phyloP scores from a whole-genome alignment of 1,139 yeast genomes.

The Hyphopichia buzzinii region DNA sequence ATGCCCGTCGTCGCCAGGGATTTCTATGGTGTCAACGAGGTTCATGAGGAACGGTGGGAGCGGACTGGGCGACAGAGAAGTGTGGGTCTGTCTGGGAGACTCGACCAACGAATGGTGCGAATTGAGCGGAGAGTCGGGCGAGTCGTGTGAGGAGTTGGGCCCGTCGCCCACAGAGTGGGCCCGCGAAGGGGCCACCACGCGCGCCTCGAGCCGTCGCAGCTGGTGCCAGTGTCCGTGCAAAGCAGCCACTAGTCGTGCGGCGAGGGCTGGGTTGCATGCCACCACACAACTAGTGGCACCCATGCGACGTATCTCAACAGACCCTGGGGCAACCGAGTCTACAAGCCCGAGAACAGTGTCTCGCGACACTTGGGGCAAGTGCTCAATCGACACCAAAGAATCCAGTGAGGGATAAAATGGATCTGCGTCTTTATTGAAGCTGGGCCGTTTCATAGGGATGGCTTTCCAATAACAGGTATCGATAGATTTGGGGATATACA shows the following conservation, averaged over 20 bases:
- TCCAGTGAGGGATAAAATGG: slow-evolving; percentile 23
- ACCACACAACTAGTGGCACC: background rate
- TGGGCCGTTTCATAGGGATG: background rate
- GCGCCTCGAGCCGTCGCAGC: background rate
- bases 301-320: background rate
- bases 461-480: too few relatives aligned
- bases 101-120: background rate
- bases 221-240: background rate
- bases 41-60: slow-evolving; percentile 32
- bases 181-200: background rate
- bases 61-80: background rate
- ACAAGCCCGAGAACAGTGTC: background rate
- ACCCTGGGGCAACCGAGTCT: background rate
- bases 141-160: background rate
- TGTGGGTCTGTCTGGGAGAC: background rate
- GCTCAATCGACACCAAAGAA: background rate
- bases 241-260: background rate
- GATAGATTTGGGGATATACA: too few relatives aligned
- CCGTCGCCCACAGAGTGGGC: too few relatives aligned
- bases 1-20: slow-evolving; percentile 30
- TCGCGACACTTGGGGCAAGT: slow-evolving; percentile 2
- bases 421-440: slow-evolving; percentile 23
- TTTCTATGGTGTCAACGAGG: slow-evolving; percentile 22
- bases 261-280: background rate
- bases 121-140: background rate